Conservation (phyloP, 129 eudicot species). For the Rutidosis leptorrhynchoides region DNA sequence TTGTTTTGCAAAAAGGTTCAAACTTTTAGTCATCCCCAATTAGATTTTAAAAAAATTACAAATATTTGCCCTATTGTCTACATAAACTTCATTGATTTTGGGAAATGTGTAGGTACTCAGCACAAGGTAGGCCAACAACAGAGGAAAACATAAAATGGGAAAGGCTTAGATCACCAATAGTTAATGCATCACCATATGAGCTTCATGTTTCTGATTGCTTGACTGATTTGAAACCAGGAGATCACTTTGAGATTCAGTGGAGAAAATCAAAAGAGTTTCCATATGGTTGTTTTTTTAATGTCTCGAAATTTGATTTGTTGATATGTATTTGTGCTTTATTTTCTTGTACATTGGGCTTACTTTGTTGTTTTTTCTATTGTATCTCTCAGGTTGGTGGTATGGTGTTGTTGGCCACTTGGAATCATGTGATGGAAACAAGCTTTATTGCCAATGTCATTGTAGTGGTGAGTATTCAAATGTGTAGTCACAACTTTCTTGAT, state of each 20-base stretch:
- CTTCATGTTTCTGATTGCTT: slow-evolving; percentile 66
- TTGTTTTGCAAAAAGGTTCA: background rate
- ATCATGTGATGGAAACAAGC: slow-evolving; percentile 60
- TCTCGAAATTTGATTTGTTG: background rate
- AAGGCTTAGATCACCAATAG: slow-evolving; percentile 69
- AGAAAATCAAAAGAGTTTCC: slow-evolving; percentile 69
- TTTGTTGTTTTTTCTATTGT: slow-evolving; percentile 22
- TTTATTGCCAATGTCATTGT: slow-evolving; percentile 68
- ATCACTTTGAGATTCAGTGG: slow-evolving; percentile 92
- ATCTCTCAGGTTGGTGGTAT: slow-evolving; percentile 97
- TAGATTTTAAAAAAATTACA: background rate
- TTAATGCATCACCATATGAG: slow-evolving; percentile 50
- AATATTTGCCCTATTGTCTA: background rate
- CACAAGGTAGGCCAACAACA: slow-evolving; percentile 55
- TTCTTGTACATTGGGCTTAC: slow-evolving; percentile 7
- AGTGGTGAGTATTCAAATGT: slow-evolving; percentile 51
- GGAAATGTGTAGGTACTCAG: slow-evolving; percentile 16
- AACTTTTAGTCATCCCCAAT: background rate
- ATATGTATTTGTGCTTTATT: background rate
- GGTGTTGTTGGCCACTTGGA: slow-evolving; percentile 93
- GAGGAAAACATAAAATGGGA: slow-evolving; percentile 81
- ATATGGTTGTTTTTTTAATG: slow-evolving; percentile 44
- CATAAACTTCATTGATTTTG: background rate
- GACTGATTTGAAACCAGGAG: slow-evolving; percentile 63
- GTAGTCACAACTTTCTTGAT: slow-evolving; percentile 18